Percentiles rank a stretch among this genome's conserved stretches.
Conservation (phyloP, 305 asterid genomes). For the Plantago lanceolata region DNA sequence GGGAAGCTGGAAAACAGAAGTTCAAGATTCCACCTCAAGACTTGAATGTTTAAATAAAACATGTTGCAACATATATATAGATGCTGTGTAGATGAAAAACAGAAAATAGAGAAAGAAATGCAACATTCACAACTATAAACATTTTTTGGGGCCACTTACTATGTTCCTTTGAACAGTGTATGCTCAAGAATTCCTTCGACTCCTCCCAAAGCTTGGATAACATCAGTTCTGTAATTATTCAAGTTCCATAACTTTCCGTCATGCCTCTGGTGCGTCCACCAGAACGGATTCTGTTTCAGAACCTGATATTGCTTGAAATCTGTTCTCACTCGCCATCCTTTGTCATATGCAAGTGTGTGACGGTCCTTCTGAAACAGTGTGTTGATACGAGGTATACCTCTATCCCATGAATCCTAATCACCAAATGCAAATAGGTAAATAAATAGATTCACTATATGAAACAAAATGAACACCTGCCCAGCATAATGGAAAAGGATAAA, state of each 20-base stretch:
- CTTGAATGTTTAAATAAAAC: neutral
- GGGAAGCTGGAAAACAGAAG: slow-evolving; percentile 69
- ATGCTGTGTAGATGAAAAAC: neutral
- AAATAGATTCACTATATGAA: neutral
- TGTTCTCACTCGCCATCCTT: slow-evolving; percentile 98
- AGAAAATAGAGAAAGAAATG: neutral
- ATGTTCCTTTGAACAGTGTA: slow-evolving; percentile 94
- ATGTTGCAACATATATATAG: no score
- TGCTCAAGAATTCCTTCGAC: slow-evolving; percentile 99
- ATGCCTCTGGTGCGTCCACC: slow-evolving; percentile 99
- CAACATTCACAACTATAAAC: neutral
- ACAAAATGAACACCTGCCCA: neutral
- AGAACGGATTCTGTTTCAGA: slow-evolving; percentile 94
- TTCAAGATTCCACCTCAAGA: slow-evolving; percentile 7
- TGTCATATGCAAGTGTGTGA: slow-evolving; percentile 98
- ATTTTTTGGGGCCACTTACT: slow-evolving; percentile 51
- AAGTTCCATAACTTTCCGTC: slow-evolving; percentile 97
- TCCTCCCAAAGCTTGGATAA: slow-evolving; percentile 98
- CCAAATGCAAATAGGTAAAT: slow-evolving; percentile 12
- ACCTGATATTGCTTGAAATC: slow-evolving; percentile 99
- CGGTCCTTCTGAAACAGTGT: slow-evolving; percentile 97
- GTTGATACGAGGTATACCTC: slow-evolving; percentile 96
- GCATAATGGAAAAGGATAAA: neutral
- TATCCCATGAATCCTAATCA: slow-evolving; percentile 97
- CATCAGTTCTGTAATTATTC: slow-evolving; percentile 96